Percentiles rank a stretch among this genome's conserved stretches.
These are phyloP conservation scores for Phytophthora syringae DNA, from an alignment of 352 stramenopile genomes.

Conservation along the genomic window DNA sequence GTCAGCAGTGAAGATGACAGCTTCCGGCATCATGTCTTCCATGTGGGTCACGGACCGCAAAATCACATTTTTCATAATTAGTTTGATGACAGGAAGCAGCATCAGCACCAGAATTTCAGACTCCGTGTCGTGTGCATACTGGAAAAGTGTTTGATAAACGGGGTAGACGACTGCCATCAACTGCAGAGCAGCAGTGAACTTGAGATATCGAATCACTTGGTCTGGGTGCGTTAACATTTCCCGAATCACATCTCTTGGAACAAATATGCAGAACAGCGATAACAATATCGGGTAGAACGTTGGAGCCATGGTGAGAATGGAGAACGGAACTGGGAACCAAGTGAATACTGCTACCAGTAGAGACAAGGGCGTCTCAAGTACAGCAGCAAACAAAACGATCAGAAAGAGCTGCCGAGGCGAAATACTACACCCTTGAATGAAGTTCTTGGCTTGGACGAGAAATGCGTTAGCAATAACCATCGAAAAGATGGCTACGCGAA, in stretches of 20 bases:
- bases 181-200: constrained; percentile 19
- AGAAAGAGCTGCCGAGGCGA: too few relatives aligned
- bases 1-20: constrained; percentile 41
- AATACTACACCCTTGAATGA: constrained; percentile 18
- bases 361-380: too few relatives aligned
- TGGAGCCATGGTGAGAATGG: constrained; percentile 23
- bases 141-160: constrained; percentile 22
- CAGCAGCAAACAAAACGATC: too few relatives aligned
- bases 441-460: constrained; percentile 19
- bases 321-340: constrained; percentile 36
- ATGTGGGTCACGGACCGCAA: constrained; percentile 22
- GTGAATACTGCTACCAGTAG: too few relatives aligned
- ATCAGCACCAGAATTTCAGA: constrained; percentile 31
- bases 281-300: constrained; percentile 15
- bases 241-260: constrained; percentile 4
- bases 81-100: constrained; percentile 32
- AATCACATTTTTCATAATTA: constrained; percentile 34
- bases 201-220: constrained; percentile 5
- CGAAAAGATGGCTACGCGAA: constrained; percentile 17
- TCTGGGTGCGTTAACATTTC: constrained; percentile 12
- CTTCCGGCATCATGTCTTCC: constrained; percentile 42
- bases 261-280: neutral
- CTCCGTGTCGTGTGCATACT: constrained; percentile 1
- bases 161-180: constrained; percentile 28
- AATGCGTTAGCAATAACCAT: neutral